Percentiles rank a stretch among this genome's conserved stretches.
phyloP scores from a whole-genome alignment of 2,329 filamentous ascomycete genomes.

The Colletotrichum tanaceti region DNA sequence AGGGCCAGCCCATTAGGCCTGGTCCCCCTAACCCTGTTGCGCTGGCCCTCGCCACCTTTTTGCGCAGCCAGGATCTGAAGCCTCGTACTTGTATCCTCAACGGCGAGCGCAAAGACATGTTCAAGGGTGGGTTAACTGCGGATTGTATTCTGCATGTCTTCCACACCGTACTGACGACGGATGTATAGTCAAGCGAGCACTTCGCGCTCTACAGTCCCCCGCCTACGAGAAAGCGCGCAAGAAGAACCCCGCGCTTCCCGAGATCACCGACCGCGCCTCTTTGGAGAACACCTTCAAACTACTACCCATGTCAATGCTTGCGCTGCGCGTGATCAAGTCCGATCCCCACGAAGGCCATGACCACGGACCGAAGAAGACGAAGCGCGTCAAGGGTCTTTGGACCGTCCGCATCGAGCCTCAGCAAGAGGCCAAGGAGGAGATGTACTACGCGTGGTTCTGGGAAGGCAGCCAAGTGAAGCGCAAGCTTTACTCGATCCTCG shows the following conservation, averaged over 20 bases:
- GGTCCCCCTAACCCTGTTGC: conserved; percentile 90
- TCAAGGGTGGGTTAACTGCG: conserved; percentile 74
- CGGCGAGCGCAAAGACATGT: conserved; percentile 98
- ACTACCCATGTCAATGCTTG: conserved; percentile 92
- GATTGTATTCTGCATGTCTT: background rate
- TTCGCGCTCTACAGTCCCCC: conserved; percentile 88
- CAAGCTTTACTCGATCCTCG: conserved; percentile 88
- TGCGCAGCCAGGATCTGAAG: conserved; percentile 87
- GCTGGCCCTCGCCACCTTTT: conserved; percentile 88
- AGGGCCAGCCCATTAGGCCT: conserved; percentile 74
- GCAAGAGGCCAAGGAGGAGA: conserved; percentile 85
- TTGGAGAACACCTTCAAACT: conserved; percentile 96
- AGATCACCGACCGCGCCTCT: conserved; percentile 86
- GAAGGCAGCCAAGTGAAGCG: conserved; percentile 94
- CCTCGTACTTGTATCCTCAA: conserved; percentile 91
- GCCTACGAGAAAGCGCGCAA: conserved; percentile 89
- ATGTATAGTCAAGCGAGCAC: conserved; percentile 86
- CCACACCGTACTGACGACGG: background rate
- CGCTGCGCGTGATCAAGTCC: conserved; percentile 86
- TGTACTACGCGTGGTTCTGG: conserved; percentile 98
- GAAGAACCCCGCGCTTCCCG: conserved; percentile 90
- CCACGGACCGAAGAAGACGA: conserved; percentile 77
- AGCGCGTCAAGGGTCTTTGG: conserved; percentile 96
- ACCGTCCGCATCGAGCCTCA: conserved; percentile 95
- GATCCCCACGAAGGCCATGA: conserved; percentile 82